Evolutionary conservation across 441 rosid genomes (phyloP).

Genomic region (Omphalea diandra): DNA sequence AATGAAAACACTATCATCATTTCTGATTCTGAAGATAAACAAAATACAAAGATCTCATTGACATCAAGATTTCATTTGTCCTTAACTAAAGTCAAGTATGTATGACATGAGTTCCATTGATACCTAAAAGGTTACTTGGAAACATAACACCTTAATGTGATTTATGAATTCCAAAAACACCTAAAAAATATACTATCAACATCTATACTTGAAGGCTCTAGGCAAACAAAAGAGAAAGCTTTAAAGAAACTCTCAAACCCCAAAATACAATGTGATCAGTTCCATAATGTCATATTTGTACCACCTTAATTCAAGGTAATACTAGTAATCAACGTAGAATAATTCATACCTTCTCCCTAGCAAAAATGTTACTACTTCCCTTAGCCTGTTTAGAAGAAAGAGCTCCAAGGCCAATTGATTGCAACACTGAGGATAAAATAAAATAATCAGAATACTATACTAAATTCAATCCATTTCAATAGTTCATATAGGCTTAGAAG

Average conservation of each 20-base stretch:
- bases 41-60: constrained; percentile 8
- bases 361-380: too few relatives aligned
- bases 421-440: too few relatives aligned
- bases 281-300: too few relatives aligned
- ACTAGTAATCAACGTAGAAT: too few relatives aligned
- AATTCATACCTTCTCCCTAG: too few relatives aligned
- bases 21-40: not conserved
- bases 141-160: constrained; percentile 34
- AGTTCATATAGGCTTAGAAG: too few relatives aligned
- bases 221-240: too few relatives aligned
- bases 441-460: too few relatives aligned
- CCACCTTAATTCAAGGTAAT: too few relatives aligned
- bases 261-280: constrained; percentile 17
- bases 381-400: too few relatives aligned
- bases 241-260: constrained; percentile 27
- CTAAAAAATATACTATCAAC: constrained; percentile 14
- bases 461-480: too few relatives aligned
- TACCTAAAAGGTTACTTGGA: constrained; percentile 29
- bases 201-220: constrained; percentile 28
- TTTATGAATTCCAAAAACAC: constrained; percentile 31
- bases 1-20: not conserved
- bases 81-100: constrained; percentile 18
- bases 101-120: constrained; percentile 26
- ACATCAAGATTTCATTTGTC: constrained; percentile 17
- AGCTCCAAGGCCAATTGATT: too few relatives aligned